Percentiles rank a stretch among this genome's conserved stretches.
Evolutionary conservation across 495 filamentous ascomycete genomes (phyloP).

Genomic region (Haplographium delicatum): DNA sequence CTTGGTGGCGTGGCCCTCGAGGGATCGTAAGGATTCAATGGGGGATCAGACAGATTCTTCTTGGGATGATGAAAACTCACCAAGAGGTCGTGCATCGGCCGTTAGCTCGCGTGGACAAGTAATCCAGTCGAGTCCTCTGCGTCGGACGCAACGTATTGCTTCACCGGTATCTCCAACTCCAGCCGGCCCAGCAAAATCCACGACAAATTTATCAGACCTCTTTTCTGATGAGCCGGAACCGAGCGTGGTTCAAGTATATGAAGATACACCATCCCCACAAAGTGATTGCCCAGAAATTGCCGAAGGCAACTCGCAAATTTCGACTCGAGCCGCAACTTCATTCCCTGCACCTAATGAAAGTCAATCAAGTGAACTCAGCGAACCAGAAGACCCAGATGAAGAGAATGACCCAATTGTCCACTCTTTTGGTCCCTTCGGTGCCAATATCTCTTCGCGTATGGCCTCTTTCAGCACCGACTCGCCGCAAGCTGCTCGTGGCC

Average conservation of each 20-base stretch:
- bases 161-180: conserved; percentile 77
- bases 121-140: conserved; percentile 61
- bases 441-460: conserved; percentile 72
- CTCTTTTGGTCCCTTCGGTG: conserved; percentile 84
- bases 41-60: conserved; percentile 57
- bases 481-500: conserved; percentile 8
- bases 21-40: conserved; percentile 52
- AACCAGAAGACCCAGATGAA: conserved; percentile 70
- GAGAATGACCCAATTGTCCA: conserved; percentile 89
- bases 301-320: conserved; percentile 23
- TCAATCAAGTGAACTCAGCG: conserved; percentile 57
- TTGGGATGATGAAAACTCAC: conserved; percentile 56
- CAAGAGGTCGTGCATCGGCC: conserved; percentile 35
- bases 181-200: conserved; percentile 21
- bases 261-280: conserved; percentile 40
- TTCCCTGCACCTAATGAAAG: conserved; percentile 30
- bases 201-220: conserved; percentile 7
- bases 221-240: conserved; percentile 20
- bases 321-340: conserved; percentile 35
- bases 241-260: conserved; percentile 46
- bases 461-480: conserved; percentile 52
- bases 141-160: conserved; percentile 52
- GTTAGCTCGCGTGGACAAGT: conserved; percentile 27
- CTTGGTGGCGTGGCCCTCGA: conserved; percentile 77
- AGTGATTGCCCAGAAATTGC: conserved; percentile 23